Evolutionary conservation across 371 early-diverging fungal genomes (phyloP), one percentile per base, ranked within the genome.

Genomic region (Lichtheimia ornata): DNA sequence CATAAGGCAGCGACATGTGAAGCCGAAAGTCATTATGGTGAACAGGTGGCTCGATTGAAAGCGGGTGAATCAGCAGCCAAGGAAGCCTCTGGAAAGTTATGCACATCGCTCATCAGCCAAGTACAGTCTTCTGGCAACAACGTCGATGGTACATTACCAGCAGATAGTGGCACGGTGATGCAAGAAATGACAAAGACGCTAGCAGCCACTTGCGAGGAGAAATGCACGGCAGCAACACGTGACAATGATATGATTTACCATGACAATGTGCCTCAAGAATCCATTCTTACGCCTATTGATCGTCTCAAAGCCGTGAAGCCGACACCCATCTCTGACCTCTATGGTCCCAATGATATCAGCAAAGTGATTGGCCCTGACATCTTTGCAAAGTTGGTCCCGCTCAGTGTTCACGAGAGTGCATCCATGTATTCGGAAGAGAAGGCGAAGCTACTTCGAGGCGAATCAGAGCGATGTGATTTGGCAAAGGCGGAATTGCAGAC

Each of bases 191-290:
- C 85, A 41, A 90, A 91, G 56, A 65, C 84, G 0, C 63, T 81
- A 49, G 71, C 83, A 12, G 84, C 86, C 4, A 53, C 81, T 1
- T 84, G 84, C 56, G 70, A 81, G 0, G 94, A 93, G 51, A 82
- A 88, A 56, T 77, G 82, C 58, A 68, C 71, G 0, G 66, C 72
- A 3, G 86, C 88, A 0, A 77, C 79, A 15, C 89, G 89, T 44
- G 98, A 98, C 78, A 98, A 98, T 64, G 98, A 98, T 65, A 76
- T 97, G 74, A 89, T 98, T 47, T 98, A 98, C 71, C 93, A 96
- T 76, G 96, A 92, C 44, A 62, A 84, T 0, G 94, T 95, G 0
- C 97, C 97, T 5, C 86, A 84, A 62, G 86, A 82, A 54, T 89
- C 89, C 47, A 83, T 91, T 3, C 72, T 98, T 13, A 78, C 90